A percentile compares a stretch with the other conserved stretches of the same genome.
phyloP scores from a whole-genome alignment of 78 protist species.

The Cavenderia fasciculata region DNA sequence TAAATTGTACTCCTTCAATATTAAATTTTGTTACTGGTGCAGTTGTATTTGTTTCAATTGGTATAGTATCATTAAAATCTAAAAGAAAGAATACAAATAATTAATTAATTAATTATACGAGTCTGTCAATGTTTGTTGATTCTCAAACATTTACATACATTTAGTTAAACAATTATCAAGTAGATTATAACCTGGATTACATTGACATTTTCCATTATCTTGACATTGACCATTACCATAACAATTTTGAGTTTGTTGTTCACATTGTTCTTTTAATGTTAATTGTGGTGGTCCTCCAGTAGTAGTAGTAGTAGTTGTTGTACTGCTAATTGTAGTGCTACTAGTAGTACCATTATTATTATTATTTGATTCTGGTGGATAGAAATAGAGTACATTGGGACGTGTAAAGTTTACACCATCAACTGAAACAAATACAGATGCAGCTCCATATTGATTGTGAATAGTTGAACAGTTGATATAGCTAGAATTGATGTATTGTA shows the following conservation, averaged over 20 bases:
- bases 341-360: not conserved
- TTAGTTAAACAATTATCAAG: not conserved
- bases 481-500: not conserved
- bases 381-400: too few species aligned
- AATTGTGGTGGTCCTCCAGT: too few species aligned
- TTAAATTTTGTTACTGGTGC: not conserved
- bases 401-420: too few species aligned
- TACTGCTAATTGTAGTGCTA: too few species aligned
- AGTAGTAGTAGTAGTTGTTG: too few species aligned
- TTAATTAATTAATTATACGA: not conserved
- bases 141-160: not conserved
- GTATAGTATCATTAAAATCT: too few species aligned
- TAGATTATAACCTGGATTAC: not conserved
- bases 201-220: not conserved
- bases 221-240: not conserved
- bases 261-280: not conserved
- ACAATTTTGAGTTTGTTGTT: not conserved
- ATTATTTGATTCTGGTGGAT: not conserved
- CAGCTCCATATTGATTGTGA: not conserved
- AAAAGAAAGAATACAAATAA: not conserved
- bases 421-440: not conserved
- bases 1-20: not conserved
- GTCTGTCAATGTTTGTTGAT: not conserved
- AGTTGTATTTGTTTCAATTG: not conserved
- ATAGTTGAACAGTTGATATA: not conserved